Evolutionary conservation across 1,284 basidiomycete genomes (phyloP).

Genomic region (Ceratobasidium sp.): DNA sequence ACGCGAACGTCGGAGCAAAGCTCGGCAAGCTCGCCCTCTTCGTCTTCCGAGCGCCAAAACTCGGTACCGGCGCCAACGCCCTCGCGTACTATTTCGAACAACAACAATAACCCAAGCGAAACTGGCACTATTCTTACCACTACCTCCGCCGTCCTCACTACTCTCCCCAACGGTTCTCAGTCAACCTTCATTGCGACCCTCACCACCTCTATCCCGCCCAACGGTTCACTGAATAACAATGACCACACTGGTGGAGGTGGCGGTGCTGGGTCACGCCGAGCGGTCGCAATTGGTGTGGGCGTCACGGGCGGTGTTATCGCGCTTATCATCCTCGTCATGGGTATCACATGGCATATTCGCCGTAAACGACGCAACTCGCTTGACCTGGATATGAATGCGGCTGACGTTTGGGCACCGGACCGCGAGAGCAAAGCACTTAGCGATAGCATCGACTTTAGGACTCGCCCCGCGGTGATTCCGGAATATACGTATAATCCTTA

Average conservation of each 20-base stretch:
- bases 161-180: constrained; percentile 34
- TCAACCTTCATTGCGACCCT: constrained; percentile 8
- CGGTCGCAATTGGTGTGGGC: constrained; percentile 39
- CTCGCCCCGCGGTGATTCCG: neutral
- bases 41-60: constrained; percentile 11
- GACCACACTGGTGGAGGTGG: constrained; percentile 3
- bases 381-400: neutral
- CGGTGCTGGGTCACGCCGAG: constrained; percentile 6
- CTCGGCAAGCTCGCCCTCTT: neutral
- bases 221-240: constrained; percentile 35
- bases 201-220: constrained; percentile 30
- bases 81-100: neutral
- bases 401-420: neutral
- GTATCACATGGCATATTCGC: constrained; percentile 42
- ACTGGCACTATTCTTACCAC: constrained; percentile 31
- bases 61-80: neutral
- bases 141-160: constrained; percentile 10
- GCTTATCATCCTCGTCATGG: constrained; percentile 38
- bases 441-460: neutral
- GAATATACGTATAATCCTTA: constrained; percentile 41
- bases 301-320: constrained; percentile 38
- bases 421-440: constrained; percentile 7
- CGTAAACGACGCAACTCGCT: constrained; percentile 19
- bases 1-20: neutral
- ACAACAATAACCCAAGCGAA: constrained; percentile 26